phyloP scores from a whole-genome alignment of 1,139 yeast species.

The Diutina neorugosa region DNA sequence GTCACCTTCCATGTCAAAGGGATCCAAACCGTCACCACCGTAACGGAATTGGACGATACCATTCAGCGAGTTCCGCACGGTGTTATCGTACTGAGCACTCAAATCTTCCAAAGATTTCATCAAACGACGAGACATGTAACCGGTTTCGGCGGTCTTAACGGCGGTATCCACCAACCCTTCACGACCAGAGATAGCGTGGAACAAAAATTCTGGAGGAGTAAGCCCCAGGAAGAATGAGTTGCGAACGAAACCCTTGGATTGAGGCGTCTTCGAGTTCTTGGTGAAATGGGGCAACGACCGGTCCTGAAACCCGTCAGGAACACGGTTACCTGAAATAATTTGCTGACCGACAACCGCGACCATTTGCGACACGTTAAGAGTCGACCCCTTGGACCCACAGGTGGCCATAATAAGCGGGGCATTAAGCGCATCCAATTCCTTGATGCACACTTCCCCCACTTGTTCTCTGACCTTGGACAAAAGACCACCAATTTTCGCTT shows the following conservation, averaged over 20 bases:
- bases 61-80: constrained; percentile 89
- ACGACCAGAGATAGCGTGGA: constrained; percentile 99
- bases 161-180: constrained; percentile 99
- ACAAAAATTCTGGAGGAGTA: constrained; percentile 91
- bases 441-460: constrained; percentile 95
- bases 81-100: constrained; percentile 84
- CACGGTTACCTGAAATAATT: constrained; percentile 97
- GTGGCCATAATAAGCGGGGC: constrained; percentile 99
- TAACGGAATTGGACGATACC: constrained; percentile 96
- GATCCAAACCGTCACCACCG: constrained; percentile 98
- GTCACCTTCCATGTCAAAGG: constrained; percentile 98
- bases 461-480: constrained; percentile 96
- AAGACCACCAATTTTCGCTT: constrained; percentile 93
- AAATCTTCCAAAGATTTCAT: constrained; percentile 97
- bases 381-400: constrained; percentile 98
- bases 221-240: constrained; percentile 91
- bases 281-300: constrained; percentile 95
- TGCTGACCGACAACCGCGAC: constrained; percentile 99
- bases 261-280: constrained; percentile 93
- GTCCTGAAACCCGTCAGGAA: constrained; percentile 98
- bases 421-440: constrained; percentile 77
- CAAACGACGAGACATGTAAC: constrained; percentile 96
- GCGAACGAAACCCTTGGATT: constrained; percentile 94
- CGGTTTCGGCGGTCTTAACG: constrained; percentile 98
- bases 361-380: constrained; percentile 97